Evolutionary conservation across 164 flowering plant genomes (phyloP).

Genomic region (Brasenia schreberi): DNA sequence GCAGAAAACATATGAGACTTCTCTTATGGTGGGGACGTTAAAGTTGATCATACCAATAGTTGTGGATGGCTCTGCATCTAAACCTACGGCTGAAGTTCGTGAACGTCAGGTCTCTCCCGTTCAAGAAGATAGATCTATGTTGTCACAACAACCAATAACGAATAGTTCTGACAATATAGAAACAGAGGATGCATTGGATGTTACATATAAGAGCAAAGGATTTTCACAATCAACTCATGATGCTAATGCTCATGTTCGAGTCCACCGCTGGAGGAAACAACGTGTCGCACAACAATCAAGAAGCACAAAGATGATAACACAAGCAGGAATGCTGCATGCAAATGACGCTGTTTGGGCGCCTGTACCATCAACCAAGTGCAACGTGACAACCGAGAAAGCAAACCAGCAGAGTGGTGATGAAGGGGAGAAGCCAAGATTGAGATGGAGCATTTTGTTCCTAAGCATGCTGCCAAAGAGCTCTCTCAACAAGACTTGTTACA

Average conservation of each 20-base stretch:
- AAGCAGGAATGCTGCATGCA: too few species aligned
- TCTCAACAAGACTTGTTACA: too few species aligned
- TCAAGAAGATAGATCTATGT: constrained; percentile 14
- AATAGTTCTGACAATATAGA: constrained; percentile 5
- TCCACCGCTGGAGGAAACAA: constrained; percentile 50
- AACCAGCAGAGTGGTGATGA: too few species aligned
- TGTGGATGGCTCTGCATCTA: constrained; percentile 15
- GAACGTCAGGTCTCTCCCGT: constrained; percentile 18
- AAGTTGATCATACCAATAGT: constrained; percentile 7
- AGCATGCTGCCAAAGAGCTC: too few species aligned
- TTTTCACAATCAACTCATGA: constrained; percentile 11
- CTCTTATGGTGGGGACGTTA: constrained; percentile 4
- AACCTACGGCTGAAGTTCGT: constrained; percentile 17
- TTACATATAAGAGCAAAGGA: constrained; percentile 20
- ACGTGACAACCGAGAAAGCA: too few species aligned
- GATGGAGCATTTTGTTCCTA: too few species aligned
- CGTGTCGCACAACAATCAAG: constrained; percentile 39
- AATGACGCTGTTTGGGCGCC: too few species aligned
- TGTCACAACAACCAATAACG: constrained; percentile 4
- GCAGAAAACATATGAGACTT: constrained; percentile 38
- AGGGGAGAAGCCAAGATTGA: too few species aligned
- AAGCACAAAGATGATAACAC: constrained; percentile 10
- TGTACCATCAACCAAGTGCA: too few species aligned
- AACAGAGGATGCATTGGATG: constrained; percentile 9
- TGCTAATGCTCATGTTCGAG: constrained; percentile 38